Evolutionary conservation across 2,329 filamentous ascomycete genomes (phyloP), one percentile per base, ranked within the genome.

Genomic region (Aspergillus calidoustus): DNA sequence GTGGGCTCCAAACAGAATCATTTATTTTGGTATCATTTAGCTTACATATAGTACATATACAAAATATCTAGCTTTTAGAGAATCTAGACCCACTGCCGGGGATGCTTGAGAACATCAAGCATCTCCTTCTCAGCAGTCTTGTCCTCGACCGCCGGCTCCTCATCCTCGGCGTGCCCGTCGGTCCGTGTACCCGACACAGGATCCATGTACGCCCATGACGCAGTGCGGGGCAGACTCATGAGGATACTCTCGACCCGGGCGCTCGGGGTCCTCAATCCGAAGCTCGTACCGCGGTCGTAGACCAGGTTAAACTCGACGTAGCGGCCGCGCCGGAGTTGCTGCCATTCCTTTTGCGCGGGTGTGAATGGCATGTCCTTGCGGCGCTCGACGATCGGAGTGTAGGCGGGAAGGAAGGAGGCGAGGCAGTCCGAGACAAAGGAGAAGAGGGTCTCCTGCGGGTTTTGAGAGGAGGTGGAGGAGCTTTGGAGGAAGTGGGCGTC

Each of bases 271-370:
- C 95, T 95, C 66, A 99, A 81, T 1, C 95, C 95, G 77, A 99
- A 99, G 7, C 91, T 89, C 2, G 95, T 99, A 3, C 95, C 95
- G 28, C 95, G 87, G 80, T 99, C 95, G 79, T 99, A 93, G 59
- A 99, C 92, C 43, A 99, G 85, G 79, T 99, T 99, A 79, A 99
- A 99, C 80, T 99, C 95, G 65, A 99, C 95, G 76, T 99, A 99
- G 71, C 93, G 86, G n/a, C 95, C 95, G 67, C 95, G 84, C 54
- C 95, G 86, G 65, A 99, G 84, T 81, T 98, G 95, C 81, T 99
- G 95, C 95, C 95, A 99, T 67, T 91, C 87, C 82, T 97, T 97
- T 80, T 97, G 91, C 68, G 89, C 84, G 52, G 90, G 89, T 0
- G 88, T 93, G 72, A 88, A 99, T 0, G 91, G 88, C 92, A 97